phyloP scores from a whole-genome alignment of 805 yeast species.

The Kodamaea hsintzibuensis region DNA sequence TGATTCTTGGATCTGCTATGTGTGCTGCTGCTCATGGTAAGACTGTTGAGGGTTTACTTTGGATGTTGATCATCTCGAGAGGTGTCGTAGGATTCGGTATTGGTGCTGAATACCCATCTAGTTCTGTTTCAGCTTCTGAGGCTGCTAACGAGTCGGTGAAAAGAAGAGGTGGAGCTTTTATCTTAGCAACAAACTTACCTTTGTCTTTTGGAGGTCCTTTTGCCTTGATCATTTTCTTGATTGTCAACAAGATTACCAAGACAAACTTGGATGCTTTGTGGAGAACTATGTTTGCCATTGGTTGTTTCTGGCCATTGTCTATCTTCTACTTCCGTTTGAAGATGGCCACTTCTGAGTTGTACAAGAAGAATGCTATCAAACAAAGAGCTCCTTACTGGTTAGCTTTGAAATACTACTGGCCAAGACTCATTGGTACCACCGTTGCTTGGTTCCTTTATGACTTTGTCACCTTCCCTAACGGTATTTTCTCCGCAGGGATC shows the following conservation, averaged over 20 bases:
- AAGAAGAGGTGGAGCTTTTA: conserved; percentile 65
- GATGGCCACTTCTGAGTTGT: conserved; percentile 66
- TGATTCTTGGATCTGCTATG: conserved; percentile 63
- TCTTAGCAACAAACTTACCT: conserved; percentile 71
- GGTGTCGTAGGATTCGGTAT: conserved; percentile 79
- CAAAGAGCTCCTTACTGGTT: conserved; percentile 53
- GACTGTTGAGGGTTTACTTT: conserved; percentile 62
- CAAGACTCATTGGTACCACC: conserved; percentile 65
- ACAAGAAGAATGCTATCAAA: conserved; percentile 63
- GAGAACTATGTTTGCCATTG: conserved; percentile 70
- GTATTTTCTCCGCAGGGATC: conserved; percentile 62
- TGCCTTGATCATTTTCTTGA: conserved; percentile 64
- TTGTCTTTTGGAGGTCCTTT: conserved; percentile 79
- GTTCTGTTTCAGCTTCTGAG: conserved; percentile 67
- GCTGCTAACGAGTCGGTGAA: conserved; percentile 69
- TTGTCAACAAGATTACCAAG: conserved; percentile 59
- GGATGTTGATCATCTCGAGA: conserved; percentile 74
- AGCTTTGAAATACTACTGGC: conserved; percentile 68
- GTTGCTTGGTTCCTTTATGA: conserved; percentile 81
- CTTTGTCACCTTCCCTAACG: conserved; percentile 79
- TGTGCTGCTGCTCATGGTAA: conserved; percentile 73
- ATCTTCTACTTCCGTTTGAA: conserved; percentile 72
- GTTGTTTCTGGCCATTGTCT: conserved; percentile 66
- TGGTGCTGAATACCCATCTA: conserved; percentile 76
- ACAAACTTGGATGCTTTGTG: conserved; percentile 50